Percentiles rank a stretch among this genome's conserved stretches.
These are phyloP conservation scores for Diaporthe sp. DNA, from an alignment of 2,329 filamentous ascomycete species.

Conservation along the genomic window DNA sequence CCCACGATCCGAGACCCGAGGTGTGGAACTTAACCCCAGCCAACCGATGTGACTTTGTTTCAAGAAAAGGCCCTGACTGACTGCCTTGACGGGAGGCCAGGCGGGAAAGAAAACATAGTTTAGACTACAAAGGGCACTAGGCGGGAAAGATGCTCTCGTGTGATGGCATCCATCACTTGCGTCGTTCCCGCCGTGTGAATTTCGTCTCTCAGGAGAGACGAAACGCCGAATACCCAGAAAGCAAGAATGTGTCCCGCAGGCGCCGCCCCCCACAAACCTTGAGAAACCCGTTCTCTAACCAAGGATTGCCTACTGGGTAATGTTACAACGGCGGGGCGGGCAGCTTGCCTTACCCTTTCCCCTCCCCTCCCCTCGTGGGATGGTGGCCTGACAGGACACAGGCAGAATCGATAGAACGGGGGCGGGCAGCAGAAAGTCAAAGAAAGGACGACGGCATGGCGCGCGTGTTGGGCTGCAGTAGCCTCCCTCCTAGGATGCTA, in stretches of 20 bases:
- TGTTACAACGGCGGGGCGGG: slow-evolving; percentile 8
- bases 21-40: not conserved
- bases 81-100: not conserved
- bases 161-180: not conserved
- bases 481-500: slow-evolving; percentile 1
- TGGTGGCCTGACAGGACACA: not conserved
- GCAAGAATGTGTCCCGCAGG: slow-evolving; percentile 2
- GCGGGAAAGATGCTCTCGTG: not conserved
- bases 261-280: not conserved
- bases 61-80: not conserved
- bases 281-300: not conserved
- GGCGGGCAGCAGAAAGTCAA: not conserved
- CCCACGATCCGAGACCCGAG: slow-evolving; percentile 1
- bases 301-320: not conserved
- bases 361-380: not conserved
- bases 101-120: not conserved
- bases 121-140: slow-evolving; percentile 11
- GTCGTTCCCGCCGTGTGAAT: not conserved
- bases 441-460: not conserved
- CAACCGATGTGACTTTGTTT: slow-evolving; percentile 13
- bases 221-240: not conserved
- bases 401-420: not conserved
- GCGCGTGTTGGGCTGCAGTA: slow-evolving; percentile 14
- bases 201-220: not conserved
- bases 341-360: not conserved